Conservation (phyloP, 352 stramenopile species). For the Peronospora farinosa region DNA sequence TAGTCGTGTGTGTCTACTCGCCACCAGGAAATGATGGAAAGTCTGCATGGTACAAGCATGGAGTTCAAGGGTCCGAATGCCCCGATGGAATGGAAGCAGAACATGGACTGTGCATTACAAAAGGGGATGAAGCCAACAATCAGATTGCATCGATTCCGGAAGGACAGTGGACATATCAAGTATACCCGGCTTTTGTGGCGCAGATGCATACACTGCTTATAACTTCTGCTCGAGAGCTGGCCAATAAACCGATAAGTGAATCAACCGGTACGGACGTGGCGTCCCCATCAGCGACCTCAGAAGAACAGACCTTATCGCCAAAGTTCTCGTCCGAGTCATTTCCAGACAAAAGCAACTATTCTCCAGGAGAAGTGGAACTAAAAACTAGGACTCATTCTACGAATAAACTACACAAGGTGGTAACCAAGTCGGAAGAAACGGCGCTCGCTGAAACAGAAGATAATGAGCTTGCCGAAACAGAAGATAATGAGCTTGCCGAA, state of each 20-base stretch:
- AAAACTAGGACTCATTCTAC: too few relatives aligned
- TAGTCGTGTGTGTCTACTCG: conserved; percentile 59
- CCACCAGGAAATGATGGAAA: conserved; percentile 39
- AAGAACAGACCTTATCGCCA: background rate
- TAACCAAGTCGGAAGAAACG: conserved; percentile 10
- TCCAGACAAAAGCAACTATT: background rate
- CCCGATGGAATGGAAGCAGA: conserved; percentile 36
- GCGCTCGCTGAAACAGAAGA: background rate
- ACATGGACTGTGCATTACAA: conserved; percentile 36
- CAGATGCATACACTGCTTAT: conserved; percentile 44
- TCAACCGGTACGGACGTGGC: background rate
- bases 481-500: too few relatives aligned
- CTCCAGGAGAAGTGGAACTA: too few relatives aligned
- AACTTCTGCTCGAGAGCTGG: conserved; percentile 27
- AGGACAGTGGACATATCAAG: conserved; percentile 42
- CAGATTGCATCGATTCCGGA: conserved; percentile 46
- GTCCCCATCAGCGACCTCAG: background rate
- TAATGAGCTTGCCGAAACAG: background rate
- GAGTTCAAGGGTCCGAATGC: conserved; percentile 31
- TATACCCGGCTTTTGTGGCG: conserved; percentile 46
- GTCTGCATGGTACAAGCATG: conserved; percentile 53
- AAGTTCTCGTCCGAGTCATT: background rate
- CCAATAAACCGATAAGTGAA: conserved; percentile 12
- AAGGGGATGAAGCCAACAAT: conserved; percentile 38
- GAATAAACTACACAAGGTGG: background rate